Percentiles rank a stretch among this genome's conserved stretches.
Conservation (phyloP, 192 early-diverging fungal species). For the Coemansia sp. region DNA sequence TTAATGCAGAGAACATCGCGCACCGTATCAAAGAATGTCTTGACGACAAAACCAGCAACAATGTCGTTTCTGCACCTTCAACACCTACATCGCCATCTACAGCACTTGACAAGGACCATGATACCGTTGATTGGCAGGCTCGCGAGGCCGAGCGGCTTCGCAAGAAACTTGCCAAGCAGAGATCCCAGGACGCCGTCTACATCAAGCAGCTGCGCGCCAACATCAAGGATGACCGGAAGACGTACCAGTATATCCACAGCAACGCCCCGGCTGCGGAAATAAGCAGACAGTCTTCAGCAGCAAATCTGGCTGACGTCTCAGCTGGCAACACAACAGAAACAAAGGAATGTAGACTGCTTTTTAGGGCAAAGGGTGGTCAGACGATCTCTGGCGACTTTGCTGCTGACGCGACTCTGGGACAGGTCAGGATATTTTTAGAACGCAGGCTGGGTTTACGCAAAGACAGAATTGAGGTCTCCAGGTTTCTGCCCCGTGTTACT, state of each 20-base stretch:
- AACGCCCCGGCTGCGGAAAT: background rate
- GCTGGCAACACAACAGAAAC: too few species aligned
- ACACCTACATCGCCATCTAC: background rate
- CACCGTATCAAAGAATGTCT: background rate
- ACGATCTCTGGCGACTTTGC: background rate
- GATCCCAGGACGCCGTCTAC: background rate
- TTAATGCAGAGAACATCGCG: background rate
- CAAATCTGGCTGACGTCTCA: background rate
- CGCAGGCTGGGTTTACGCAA: background rate
- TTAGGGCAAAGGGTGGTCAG: background rate
- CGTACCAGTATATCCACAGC: background rate
- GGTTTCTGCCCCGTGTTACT: background rate
- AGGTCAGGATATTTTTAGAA: background rate
- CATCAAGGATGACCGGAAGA: background rate
- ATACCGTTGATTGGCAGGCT: background rate
- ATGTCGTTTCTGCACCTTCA: background rate
- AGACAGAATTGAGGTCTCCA: background rate
- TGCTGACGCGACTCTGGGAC: background rate
- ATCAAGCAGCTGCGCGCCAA: conserved; percentile 3
- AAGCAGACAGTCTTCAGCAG: background rate
- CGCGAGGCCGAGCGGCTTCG: conserved; percentile 5
- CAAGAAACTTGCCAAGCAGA: conserved; percentile 1
- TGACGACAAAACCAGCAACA: background rate
- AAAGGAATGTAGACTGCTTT: background rate
- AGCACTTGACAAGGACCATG: background rate